Conservation (phyloP, 1,284 basidiomycete genomes). For the Grifola frondosa region DNA sequence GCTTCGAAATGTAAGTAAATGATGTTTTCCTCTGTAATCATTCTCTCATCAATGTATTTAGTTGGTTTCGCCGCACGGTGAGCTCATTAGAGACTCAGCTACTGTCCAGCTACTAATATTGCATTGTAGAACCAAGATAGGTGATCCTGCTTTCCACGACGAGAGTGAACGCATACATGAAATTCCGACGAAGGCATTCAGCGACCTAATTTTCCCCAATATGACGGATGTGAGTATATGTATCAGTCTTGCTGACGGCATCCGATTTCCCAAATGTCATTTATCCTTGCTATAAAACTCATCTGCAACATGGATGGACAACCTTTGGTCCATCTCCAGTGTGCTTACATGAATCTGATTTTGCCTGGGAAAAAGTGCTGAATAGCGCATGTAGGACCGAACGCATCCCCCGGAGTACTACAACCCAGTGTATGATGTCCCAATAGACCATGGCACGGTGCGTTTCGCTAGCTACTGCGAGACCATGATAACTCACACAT, state of each 20-base stretch:
- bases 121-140: conserved; percentile 67
- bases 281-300: conserved; percentile 18
- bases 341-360: too few species aligned
- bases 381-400: conserved; percentile 52
- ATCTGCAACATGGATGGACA: too few species aligned
- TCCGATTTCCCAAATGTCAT: conserved; percentile 4
- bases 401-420: conserved; percentile 86
- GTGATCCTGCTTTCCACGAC: conserved; percentile 70
- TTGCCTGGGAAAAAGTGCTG: too few species aligned
- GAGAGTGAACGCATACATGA: conserved; percentile 56
- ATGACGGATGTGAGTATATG: conserved; percentile 72
- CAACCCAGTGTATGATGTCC: conserved; percentile 76
- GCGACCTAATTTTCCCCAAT: conserved; percentile 57
- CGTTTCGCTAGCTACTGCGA: conserved; percentile 22
- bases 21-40: neutral
- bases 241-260: neutral
- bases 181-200: conserved; percentile 74
- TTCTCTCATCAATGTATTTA: conserved; percentile 26
- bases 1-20: conserved; percentile 65
- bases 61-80: conserved; percentile 77
- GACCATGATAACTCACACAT: neutral
- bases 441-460: conserved; percentile 85
- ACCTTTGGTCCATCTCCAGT: too few species aligned
- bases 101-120: neutral
- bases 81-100: neutral